phyloP scores from a whole-genome alignment of 805 yeast genomes.

The Suhomyces canberraensis region DNA sequence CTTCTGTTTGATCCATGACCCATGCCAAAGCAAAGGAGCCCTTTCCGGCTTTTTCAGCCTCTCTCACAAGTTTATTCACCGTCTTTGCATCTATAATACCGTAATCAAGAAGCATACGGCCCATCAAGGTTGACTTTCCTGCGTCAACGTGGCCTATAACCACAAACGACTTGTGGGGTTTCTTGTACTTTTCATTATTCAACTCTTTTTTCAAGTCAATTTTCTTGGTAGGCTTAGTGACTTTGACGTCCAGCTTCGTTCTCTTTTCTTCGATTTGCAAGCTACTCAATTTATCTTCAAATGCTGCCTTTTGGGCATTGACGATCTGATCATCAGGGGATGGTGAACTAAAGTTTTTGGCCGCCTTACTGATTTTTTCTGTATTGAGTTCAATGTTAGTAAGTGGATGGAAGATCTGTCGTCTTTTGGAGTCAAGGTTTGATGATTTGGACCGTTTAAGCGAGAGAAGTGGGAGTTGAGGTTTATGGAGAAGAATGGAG shows the following conservation, averaged over 20 bases:
- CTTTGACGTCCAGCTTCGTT: slow-evolving; percentile 12
- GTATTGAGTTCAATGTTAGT: slow-evolving; percentile 38
- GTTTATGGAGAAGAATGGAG: neutral
- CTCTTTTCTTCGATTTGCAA: slow-evolving; percentile 19
- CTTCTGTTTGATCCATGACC: slow-evolving; percentile 78
- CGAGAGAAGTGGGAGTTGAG: no score
- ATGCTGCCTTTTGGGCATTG: slow-evolving; percentile 53
- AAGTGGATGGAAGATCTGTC: slow-evolving; percentile 32
- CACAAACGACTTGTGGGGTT: slow-evolving; percentile 66
- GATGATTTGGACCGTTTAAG: no score
- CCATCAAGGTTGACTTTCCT: slow-evolving; percentile 79
- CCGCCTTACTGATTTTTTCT: slow-evolving; percentile 38
- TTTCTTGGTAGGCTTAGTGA: slow-evolving; percentile 42
- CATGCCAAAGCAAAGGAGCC: slow-evolving; percentile 81
- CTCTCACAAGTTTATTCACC: slow-evolving; percentile 59
- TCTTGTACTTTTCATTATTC: slow-evolving; percentile 29
- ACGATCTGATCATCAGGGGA: slow-evolving; percentile 80
- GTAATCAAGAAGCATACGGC: slow-evolving; percentile 63
- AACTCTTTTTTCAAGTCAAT: slow-evolving; percentile 43
- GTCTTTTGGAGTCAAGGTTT: no score
- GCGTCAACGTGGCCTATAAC: slow-evolving; percentile 87
- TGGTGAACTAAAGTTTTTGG: slow-evolving; percentile 57
- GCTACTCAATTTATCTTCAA: slow-evolving; percentile 28
- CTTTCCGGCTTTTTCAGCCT: slow-evolving; percentile 66
- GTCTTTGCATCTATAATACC: slow-evolving; percentile 66